Evolutionary conservation across 371 early-diverging fungal species (phyloP), one percentile per base, ranked within the genome.

Genomic region (Mucor saturninus): DNA sequence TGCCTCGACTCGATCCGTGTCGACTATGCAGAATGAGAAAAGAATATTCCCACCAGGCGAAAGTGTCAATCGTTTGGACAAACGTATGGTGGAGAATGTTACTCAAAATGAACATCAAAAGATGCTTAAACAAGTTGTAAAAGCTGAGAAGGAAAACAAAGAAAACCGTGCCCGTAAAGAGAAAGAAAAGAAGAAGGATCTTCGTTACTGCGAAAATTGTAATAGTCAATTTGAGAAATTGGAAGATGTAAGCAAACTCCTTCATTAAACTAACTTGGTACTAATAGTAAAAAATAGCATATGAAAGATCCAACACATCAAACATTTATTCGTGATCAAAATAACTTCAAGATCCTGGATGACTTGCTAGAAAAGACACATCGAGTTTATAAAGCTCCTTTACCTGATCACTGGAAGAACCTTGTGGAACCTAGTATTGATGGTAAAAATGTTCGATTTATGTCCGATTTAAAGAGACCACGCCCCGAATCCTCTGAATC

Each of bases 171-270:
- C 59, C 31, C 53, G 53, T 53, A 62, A 32, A 52, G 54, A 57
- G 37, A 38, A 37, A 42, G 52, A 46, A 42, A 54, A 45, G 40
- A 57, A 61, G 21, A 62, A 62, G 6, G 58, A 63, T 29, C 32
- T 54, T 11, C 68, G 68, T 3, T 80, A 56, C 31, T 80, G 80
- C 48, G 80, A 80, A 39, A 80, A 74, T 42, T 80, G 80, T 59
- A 73, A 73, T 39, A 56, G 61, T 40, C 48, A 62, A 13, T 80
- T 72, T 58, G 46, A 54, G 14, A 42, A 59, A 28, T 52, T 69
- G 30, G 63, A 71, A 56, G 65, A 76, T 59, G 80, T 76, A 76
- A 66, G 21, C 30, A 5, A 30, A 29, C 28, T 1, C 9, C n/a
- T 46, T 14, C n/a, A 21, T 7, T 46, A 46, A 6, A 21, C 6